Conservation (phyloP, 345 rosid genomes). For the Syzygium aqueum region DNA sequence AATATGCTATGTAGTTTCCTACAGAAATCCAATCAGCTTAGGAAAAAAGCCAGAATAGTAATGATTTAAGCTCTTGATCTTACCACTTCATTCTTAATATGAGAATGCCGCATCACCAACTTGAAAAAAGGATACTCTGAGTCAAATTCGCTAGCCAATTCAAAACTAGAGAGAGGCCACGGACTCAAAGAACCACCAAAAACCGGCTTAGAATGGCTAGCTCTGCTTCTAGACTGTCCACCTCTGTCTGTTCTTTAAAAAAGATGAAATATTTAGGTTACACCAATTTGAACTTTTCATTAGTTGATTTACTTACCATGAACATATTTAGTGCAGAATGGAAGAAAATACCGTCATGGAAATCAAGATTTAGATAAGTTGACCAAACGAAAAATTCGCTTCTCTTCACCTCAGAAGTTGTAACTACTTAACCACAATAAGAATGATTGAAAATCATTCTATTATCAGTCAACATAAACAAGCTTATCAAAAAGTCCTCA, state of each 20-base stretch:
- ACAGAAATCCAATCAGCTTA: not conserved
- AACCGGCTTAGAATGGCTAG: not conserved
- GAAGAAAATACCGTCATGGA: not conserved
- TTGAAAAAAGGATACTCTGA: not conserved
- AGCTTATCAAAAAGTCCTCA: not conserved
- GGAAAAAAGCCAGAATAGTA: not conserved
- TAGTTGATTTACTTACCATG: not conserved
- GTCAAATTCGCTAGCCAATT: not conserved
- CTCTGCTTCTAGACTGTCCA: not conserved
- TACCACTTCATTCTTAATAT: rapidly evolving
- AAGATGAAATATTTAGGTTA: not conserved
- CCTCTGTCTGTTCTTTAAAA: not conserved
- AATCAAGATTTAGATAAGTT: not conserved
- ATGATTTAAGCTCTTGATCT: not conserved
- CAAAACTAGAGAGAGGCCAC: not conserved
- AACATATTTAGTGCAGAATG: not conserved
- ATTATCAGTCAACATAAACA: not conserved
- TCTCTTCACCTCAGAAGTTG: not conserved
- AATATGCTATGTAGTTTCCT: not conserved
- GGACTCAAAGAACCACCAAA: not conserved
- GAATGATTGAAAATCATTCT: not conserved
- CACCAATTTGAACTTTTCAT: not conserved
- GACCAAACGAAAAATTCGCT: not conserved
- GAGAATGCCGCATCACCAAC: not conserved
- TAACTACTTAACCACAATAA: not conserved